phyloP scores from a whole-genome alignment of 345 rosid species.

The Eucalyptus microcorys region DNA sequence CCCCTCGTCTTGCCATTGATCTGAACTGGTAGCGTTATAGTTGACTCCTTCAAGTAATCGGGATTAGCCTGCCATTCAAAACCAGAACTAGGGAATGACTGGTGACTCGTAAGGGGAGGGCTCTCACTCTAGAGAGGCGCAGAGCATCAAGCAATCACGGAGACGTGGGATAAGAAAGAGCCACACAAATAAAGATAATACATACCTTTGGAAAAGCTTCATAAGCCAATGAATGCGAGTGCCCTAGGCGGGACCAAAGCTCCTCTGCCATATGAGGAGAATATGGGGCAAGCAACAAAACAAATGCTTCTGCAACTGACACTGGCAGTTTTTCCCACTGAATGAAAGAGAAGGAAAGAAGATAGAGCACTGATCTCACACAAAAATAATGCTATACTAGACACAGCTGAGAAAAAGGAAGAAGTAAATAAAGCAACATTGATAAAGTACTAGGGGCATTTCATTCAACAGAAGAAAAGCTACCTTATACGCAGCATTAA shows the following conservation, averaged over 20 bases:
- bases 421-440: background rate
- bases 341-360: background rate
- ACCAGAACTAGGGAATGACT: background rate
- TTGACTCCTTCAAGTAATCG: conserved; percentile 56
- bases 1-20: conserved; percentile 97
- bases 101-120: background rate
- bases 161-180: background rate
- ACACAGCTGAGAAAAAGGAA: background rate
- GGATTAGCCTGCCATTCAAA: conserved; percentile 52
- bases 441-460: background rate
- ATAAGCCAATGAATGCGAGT: conserved; percentile 50
- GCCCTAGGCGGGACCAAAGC: conserved; percentile 83
- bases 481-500: conserved; percentile 88
- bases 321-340: conserved; percentile 84
- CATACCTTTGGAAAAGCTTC: conserved; percentile 61
- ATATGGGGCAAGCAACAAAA: conserved; percentile 76
- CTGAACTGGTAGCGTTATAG: conserved; percentile 70
- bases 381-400: background rate
- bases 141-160: background rate
- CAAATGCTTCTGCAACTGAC: conserved; percentile 52
- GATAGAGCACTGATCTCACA: background rate
- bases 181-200: background rate
- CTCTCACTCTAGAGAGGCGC: background rate
- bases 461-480: background rate
- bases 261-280: conserved; percentile 98